Base-by-base conservation (phyloP, 139 green algal species). In the Ulvella scutata region DNA sequence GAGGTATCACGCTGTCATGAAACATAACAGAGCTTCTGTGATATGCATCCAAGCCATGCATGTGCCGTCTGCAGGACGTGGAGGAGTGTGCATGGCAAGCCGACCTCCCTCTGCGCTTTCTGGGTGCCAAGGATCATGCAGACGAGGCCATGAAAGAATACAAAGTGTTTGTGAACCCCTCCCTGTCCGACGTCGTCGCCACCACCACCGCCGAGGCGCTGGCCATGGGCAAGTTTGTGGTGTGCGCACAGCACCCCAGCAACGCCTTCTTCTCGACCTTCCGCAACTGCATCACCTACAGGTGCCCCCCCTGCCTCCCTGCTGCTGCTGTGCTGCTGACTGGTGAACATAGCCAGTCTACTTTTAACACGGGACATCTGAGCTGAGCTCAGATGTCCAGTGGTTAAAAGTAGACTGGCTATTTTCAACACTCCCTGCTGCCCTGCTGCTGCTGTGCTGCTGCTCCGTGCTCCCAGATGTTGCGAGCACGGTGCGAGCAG, bases 151-250 rank as follows among this genome's bases (percentile, higher is more conserved):
- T 39, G 28, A 74, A 84, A 20, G 82, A 84, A 37, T 87, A 87
- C 75, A 82, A 85, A 75, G 88, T 98, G 62, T 98, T 99, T 81
- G 84, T 98, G 78, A 99, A 99, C 80, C 92, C 91, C 34, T 92
- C 82, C 43, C 87, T 95, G 40, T 91, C 80, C 4, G 94, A 99
- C 75, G 94, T 99, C 33, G 92, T 99, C 72, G 94, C 92, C 74
- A 99, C 94, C 4, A 98, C 94, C 38, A 96, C 91, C 13, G 91
- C 95, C n/a, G 94, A 99, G 82, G 94, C 94, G 29, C 84, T 99
- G 74, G 94, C 94, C 23, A 98, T 99, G 94, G 94, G 94, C 81
- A 99, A 99, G 84, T 98, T 90, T 77, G 91, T 98, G 43, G 82
- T 99, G 38, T 92, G 88, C 62, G 91, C 93, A 9, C 87, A 98